phyloP scores from a whole-genome alignment of 768 basidiomycete species.

The Tulasnella sp. region DNA sequence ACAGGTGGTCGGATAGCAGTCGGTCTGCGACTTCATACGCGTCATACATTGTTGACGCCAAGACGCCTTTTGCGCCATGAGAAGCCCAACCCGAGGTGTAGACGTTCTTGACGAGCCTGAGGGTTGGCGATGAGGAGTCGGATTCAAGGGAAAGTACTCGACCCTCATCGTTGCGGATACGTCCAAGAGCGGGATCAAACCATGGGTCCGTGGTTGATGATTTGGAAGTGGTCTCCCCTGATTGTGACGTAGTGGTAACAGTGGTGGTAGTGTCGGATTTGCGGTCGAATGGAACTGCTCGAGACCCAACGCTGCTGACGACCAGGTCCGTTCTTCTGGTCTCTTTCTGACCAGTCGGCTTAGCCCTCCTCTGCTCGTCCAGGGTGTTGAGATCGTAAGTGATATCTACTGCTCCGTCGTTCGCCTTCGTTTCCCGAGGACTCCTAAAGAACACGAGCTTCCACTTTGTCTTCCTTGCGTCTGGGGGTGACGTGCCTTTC shows the following conservation, averaged over 20 bases:
- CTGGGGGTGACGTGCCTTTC: slow-evolving; percentile 30
- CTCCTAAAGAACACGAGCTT: slow-evolving; percentile 73
- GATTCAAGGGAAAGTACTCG: slow-evolving; percentile 34
- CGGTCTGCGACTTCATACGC: slow-evolving; percentile 72
- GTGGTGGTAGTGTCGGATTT: slow-evolving; percentile 4
- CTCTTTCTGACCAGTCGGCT: slow-evolving; percentile 50
- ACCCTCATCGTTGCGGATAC: slow-evolving; percentile 47
- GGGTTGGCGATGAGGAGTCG: slow-evolving; percentile 9
- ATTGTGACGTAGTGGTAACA: background rate
- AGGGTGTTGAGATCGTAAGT: slow-evolving; percentile 55
- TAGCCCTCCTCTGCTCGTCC: slow-evolving; percentile 36
- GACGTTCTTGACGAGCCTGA: slow-evolving; percentile 43
- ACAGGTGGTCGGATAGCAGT: slow-evolving; percentile 53
- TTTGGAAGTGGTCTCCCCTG: slow-evolving; percentile 33
- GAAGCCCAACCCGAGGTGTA: slow-evolving; percentile 95
- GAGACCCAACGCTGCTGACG: slow-evolving; percentile 82
- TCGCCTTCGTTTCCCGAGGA: slow-evolving; percentile 34
- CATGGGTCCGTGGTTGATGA: slow-evolving; percentile 35
- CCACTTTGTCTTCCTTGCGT: slow-evolving; percentile 56
- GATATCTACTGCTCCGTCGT: slow-evolving; percentile 31
- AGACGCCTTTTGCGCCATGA: slow-evolving; percentile 81
- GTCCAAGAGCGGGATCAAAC: slow-evolving; percentile 49
- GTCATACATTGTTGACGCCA: slow-evolving; percentile 89
- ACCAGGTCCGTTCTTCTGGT: slow-evolving; percentile 62
- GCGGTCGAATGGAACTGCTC: slow-evolving; percentile 45